Evolutionary conservation across 2,329 filamentous ascomycete species (phyloP).

Genomic region (Alternaria incomplexa): DNA sequence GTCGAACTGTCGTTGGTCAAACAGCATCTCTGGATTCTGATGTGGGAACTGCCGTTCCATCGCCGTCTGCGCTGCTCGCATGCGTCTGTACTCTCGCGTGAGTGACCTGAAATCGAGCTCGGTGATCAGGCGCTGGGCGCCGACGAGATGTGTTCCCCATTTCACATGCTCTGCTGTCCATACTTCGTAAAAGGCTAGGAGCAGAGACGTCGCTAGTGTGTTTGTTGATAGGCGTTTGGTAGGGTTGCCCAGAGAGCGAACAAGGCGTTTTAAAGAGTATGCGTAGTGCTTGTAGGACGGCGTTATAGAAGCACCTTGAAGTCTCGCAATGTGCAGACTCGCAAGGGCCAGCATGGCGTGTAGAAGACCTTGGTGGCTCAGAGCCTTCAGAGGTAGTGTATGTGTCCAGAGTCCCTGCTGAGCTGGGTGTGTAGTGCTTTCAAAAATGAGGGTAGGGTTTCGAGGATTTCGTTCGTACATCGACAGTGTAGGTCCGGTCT

Average conservation of each 20-base stretch:
- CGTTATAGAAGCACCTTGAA: slow-evolving; percentile 75
- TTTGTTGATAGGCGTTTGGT: slow-evolving; percentile 74
- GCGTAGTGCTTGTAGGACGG: slow-evolving; percentile 93
- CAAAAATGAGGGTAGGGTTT: slow-evolving; percentile 72
- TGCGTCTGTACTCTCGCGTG: slow-evolving; percentile 71
- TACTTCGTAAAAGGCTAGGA: slow-evolving; percentile 92
- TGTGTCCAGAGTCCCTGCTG: slow-evolving; percentile 66
- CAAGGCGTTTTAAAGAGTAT: slow-evolving; percentile 78
- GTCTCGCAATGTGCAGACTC: slow-evolving; percentile 84
- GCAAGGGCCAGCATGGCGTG: slow-evolving; percentile 89
- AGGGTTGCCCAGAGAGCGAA: slow-evolving; percentile 75
- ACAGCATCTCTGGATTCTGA: slow-evolving; percentile 39
- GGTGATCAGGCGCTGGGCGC: slow-evolving; percentile 78
- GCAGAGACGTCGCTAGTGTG: slow-evolving; percentile 84
- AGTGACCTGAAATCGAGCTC: slow-evolving; percentile 81
- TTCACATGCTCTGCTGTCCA: slow-evolving; percentile 94
- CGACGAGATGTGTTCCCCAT: slow-evolving; percentile 91
- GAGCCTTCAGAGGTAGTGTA: slow-evolving; percentile 77
- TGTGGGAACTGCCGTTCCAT: slow-evolving; percentile 46
- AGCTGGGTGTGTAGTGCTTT: slow-evolving; percentile 44
- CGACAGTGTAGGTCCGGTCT: slow-evolving; percentile 81
- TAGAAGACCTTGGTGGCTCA: slow-evolving; percentile 84
- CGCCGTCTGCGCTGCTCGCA: slow-evolving; percentile 60
- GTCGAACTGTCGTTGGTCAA: slow-evolving; percentile 36
- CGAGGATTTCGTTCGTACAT: slow-evolving; percentile 83